Conservation (phyloP, 1,139 yeast genomes). For the Yamadazyma atmosphaerica region DNA sequence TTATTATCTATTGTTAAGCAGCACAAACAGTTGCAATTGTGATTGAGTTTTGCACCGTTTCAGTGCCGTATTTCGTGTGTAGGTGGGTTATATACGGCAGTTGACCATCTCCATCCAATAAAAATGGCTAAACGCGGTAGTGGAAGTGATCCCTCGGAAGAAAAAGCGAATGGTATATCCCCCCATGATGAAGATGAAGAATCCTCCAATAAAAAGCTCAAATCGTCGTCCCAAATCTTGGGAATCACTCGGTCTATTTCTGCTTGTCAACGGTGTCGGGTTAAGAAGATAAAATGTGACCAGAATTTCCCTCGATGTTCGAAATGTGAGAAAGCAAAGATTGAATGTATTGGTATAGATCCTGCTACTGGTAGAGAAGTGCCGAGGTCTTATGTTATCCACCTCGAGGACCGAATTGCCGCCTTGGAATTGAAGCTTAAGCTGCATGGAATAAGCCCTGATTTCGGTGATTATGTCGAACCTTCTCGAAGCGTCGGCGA, state of each 20-base stretch:
- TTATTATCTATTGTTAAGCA: too few relatives aligned
- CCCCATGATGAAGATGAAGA: too few relatives aligned
- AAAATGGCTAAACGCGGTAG: too few relatives aligned
- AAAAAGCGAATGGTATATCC: too few relatives aligned
- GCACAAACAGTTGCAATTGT: too few relatives aligned
- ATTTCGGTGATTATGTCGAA: background rate
- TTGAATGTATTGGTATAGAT: conserved; percentile 79
- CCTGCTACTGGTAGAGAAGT: conserved; percentile 86
- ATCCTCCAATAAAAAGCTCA: background rate
- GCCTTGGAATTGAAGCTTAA: conserved; percentile 52
- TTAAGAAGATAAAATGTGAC: conserved; percentile 80
- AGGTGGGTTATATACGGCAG: too few relatives aligned
- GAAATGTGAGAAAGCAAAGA: conserved; percentile 65
- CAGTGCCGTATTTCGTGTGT: too few relatives aligned
- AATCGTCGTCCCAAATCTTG: conserved; percentile 6
- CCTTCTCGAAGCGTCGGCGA: conserved; percentile 7
- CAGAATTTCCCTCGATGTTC: conserved; percentile 79
- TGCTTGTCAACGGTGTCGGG: conserved; percentile 83
- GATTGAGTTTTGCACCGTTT: too few relatives aligned
- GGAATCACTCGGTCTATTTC: conserved; percentile 58
- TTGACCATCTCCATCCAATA: too few relatives aligned
- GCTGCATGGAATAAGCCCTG: conserved; percentile 36
- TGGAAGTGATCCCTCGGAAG: too few relatives aligned
- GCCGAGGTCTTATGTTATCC: conserved; percentile 77
- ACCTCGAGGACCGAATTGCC: conserved; percentile 65